Base-by-base conservation (phyloP, 208 protist genomes). In the Novymonas esmeraldas region DNA sequence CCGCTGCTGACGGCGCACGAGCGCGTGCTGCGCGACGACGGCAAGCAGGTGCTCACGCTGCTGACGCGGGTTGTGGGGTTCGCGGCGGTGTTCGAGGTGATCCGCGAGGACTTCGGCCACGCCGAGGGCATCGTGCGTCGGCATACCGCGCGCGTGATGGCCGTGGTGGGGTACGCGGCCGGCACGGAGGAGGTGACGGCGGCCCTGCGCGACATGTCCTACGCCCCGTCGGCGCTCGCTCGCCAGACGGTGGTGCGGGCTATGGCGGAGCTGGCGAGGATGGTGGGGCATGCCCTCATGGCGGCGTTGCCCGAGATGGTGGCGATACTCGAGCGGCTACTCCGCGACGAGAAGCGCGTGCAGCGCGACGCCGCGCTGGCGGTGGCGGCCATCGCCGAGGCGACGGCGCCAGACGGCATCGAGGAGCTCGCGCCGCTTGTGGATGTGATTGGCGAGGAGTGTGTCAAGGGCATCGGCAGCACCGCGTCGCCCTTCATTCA, bases 1-100 rank as follows among this genome's bases (percentile, higher is more conserved):
- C 98, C 98, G 29, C 82, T 99, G 45, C 90, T 99, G 20, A 99
- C 99, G 26, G 97, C 99, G 49, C 89, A 99, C 73, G 98, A 99
- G 79, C 94, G 93, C 63, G 98, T 99, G 78, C 95, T 98, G 0
- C 93, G 98, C 49, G 96, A 99, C 28, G 99, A 99, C 81, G 99
- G 98, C 7, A 86, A 98, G 46, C 98, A 99, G 74, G 99, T 99
- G 54, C 98, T 99, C 34, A 95, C 92, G 33, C 99, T 99, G 79
- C 83, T 99, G 14, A 92, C 97, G 26, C 99, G 99, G 73, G 98
- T 99, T 6, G 98, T 98, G 10, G 99, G 99, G 11, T 92, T 99
- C 39, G 86, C 98, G 13, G 91, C 88, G 13, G 99, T 99, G 81
- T 99, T 99, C 58, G 89, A 95, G 14, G 98, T 97, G 6, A 98